Base-by-base conservation (phyloP, 495 filamentous ascomycete genomes). In the Xylona heveae region DNA sequence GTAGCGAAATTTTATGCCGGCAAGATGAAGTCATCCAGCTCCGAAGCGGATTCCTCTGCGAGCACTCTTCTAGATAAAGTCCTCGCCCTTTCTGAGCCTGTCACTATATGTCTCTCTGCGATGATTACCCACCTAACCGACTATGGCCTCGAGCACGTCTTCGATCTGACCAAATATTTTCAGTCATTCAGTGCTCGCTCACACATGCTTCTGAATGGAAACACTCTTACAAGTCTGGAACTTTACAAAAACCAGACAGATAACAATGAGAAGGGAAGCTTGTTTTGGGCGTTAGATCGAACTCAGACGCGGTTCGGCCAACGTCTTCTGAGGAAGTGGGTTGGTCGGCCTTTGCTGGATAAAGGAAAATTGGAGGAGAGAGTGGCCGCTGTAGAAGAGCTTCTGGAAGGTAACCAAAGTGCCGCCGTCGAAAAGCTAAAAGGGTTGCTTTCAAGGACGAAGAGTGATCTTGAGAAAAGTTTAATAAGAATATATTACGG, bases 221-320 rank as follows among this genome's bases (percentile, higher is more conserved):
- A 93, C 35, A 99, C 83, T 0, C 46, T 99, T 22, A 81, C 83
- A 9, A 92, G 80, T 44, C 60, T 99, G 9, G 88, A 99, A 49
- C 78, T 99, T 1, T 99, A 94, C 48, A 72, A 84, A 18, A 99
- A 99, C 38, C 71, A 82, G 39, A 95, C 88, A 0, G 85, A 99
- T 45, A 64, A 84, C 34, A 65, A 66, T 0, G 66, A 73, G 27
- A 90, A 78, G 42, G 88, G 90, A 0, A 93, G 83, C 48, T 60
- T 99, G 10, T 78, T 95, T 49, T 99, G 88, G 88, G 81, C 83
- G 0, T 54, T 99, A 17, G 81, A 99, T 49, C 79, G 88, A 34
- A 99, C 88, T 1, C 64, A 71, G 28, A 99, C 88, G 0, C 71
- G 79, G 3, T 92, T 93, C 42, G 88, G 88, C 2, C 78, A 81